These are phyloP conservation scores for Aureobasidium melanogenum DNA, from an alignment of 2,329 filamentous ascomycete species.

Conservation along the genomic window DNA sequence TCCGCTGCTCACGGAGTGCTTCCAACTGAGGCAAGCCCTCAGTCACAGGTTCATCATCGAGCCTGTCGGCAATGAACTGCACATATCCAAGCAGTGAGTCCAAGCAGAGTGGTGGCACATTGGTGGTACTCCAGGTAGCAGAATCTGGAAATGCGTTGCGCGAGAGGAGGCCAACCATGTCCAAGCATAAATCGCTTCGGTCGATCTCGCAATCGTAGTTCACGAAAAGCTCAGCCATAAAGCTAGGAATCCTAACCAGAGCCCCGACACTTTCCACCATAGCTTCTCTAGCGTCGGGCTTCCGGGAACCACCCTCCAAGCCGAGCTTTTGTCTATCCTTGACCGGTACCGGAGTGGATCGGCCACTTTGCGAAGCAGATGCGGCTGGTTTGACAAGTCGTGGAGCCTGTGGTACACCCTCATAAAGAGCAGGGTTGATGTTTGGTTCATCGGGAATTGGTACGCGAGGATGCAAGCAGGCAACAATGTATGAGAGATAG, in stretches of 20 bases:
- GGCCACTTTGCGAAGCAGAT: slow-evolving; percentile 67
- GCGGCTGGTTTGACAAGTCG: slow-evolving; percentile 73
- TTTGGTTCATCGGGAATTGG: slow-evolving; percentile 85
- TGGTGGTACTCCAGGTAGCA: slow-evolving; percentile 97
- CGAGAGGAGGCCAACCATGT: slow-evolving; percentile 85
- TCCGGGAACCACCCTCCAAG: slow-evolving; percentile 81
- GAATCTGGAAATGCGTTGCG: slow-evolving; percentile 95
- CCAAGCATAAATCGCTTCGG: slow-evolving; percentile 83
- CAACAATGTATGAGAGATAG: slow-evolving; percentile 87
- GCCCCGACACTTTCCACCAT: slow-evolving; percentile 97
- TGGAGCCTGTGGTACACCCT: slow-evolving; percentile 84
- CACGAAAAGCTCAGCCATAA: slow-evolving; percentile 90
- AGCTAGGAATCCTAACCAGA: slow-evolving; percentile 83
- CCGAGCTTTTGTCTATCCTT: slow-evolving; percentile 89
- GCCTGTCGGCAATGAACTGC: slow-evolving; percentile 79
- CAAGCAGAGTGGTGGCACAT: slow-evolving; percentile 87
- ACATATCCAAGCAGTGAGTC: slow-evolving; percentile 87
- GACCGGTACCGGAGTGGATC: slow-evolving; percentile 81
- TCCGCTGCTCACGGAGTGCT: slow-evolving; percentile 60
- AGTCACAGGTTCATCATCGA: slow-evolving; percentile 58
- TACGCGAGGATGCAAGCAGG: slow-evolving; percentile 86
- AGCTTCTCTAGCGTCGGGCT: slow-evolving; percentile 89
- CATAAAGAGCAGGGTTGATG: slow-evolving; percentile 85
- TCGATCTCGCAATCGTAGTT: slow-evolving; percentile 98
- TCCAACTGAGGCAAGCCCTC: slow-evolving; percentile 60